Evolutionary conservation across 140 eudicot genomes (phyloP).

Genomic region (Erigeron philadelphicus): DNA sequence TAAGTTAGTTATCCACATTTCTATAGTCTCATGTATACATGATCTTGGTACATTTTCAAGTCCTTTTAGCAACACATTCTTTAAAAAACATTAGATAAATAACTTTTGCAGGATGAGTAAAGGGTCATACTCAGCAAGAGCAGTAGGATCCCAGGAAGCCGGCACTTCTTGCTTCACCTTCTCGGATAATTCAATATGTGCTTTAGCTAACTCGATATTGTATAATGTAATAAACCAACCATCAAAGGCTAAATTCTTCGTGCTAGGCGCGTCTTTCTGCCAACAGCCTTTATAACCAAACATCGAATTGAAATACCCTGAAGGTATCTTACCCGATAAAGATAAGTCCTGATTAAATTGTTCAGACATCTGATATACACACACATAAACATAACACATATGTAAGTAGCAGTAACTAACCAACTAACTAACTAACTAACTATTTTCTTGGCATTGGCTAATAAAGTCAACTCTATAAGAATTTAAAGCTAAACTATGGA

Average conservation of each 20-base stretch:
- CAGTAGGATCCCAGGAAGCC: constrained; percentile 84
- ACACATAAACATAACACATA: background rate
- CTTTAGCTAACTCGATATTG: constrained; percentile 71
- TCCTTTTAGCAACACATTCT: constrained; percentile 7
- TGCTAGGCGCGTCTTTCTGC: constrained; percentile 83
- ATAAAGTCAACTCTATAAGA: constrained; percentile 2
- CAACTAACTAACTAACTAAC: background rate
- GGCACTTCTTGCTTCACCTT: constrained; percentile 85
- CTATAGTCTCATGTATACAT: background rate
- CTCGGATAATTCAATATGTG: constrained; percentile 68
- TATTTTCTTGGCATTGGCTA: constrained; percentile 11
- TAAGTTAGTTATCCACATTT: background rate
- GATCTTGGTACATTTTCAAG: background rate
- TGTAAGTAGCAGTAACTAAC: background rate
- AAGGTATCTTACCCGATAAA: constrained; percentile 91
- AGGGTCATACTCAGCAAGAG: constrained; percentile 78
- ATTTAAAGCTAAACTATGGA: background rate
- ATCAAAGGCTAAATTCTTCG: constrained; percentile 78
- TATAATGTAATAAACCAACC: constrained; percentile 82
- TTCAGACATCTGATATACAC: constrained; percentile 75
- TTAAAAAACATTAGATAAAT: background rate
- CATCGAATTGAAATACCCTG: constrained; percentile 81
- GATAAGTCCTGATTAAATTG: constrained; percentile 78
- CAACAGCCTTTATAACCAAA: constrained; percentile 78
- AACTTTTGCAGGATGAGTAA: constrained; percentile 13